These are phyloP conservation scores for Orbilia oligospora DNA, from an alignment of 2,329 filamentous ascomycete genomes.

Conservation along the genomic window DNA sequence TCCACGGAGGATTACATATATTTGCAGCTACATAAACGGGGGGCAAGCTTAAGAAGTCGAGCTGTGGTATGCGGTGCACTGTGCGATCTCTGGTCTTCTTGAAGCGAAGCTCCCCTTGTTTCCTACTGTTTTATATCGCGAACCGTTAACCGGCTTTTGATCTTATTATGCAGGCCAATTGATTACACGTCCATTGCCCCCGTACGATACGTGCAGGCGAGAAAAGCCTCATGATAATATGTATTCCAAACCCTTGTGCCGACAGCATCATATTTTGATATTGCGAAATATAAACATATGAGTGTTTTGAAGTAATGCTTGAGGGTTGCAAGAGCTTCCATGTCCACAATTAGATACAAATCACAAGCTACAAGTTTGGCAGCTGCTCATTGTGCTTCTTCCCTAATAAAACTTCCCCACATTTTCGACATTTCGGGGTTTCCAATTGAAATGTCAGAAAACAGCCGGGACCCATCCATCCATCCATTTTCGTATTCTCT, in stretches of 20 bases:
- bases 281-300: constrained; percentile 17
- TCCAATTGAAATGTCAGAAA: constrained; percentile 33
- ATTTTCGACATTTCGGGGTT: constrained; percentile 30
- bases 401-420: constrained; percentile 39
- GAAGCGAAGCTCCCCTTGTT: constrained; percentile 25
- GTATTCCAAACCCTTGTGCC: constrained; percentile 8
- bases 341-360: constrained; percentile 5
- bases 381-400: constrained; percentile 28
- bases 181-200: constrained; percentile 25
- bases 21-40: constrained; percentile 46
- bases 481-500: constrained; percentile 38
- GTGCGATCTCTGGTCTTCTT: constrained; percentile 3
- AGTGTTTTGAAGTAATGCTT: constrained; percentile 17
- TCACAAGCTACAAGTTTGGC: constrained; percentile 28
- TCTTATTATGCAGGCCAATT: constrained; percentile 52
- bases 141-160: constrained; percentile 12
- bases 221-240: constrained; percentile 50
- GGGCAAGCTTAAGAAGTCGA: constrained; percentile 10
- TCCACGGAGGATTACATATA: constrained; percentile 49
- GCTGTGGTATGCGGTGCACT: constrained; percentile 14
- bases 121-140: constrained; percentile 28
- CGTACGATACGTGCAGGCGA: constrained; percentile 47
- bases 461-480: constrained; percentile 38
- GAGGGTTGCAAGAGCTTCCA: constrained; percentile 8
- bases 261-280: constrained; percentile 20